Evolutionary conservation across 768 basidiomycete genomes (phyloP).

Genomic region (Xerocomellus amylosporus): DNA sequence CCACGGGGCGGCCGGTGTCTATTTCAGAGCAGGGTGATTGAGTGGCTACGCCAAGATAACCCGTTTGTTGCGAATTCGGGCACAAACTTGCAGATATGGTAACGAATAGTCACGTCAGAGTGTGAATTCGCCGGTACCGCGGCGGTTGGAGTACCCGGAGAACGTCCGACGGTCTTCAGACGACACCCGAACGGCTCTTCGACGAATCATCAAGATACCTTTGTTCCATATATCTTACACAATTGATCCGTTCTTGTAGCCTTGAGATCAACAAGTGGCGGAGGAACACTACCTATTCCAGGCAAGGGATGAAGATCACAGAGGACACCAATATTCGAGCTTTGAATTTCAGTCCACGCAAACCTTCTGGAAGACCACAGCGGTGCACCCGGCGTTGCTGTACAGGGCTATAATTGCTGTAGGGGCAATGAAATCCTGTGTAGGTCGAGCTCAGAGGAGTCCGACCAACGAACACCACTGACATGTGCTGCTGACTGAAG

Average conservation of each 20-base stretch:
- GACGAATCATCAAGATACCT: not conserved
- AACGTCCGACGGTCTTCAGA: not conserved
- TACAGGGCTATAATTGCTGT: slow-evolving; percentile 22
- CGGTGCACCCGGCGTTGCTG: slow-evolving; percentile 9
- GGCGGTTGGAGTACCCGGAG: not conserved
- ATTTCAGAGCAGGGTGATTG: too few species aligned
- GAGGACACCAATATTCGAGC: not conserved
- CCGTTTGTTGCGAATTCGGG: not conserved
- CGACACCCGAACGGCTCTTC: not conserved
- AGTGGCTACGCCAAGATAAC: not conserved
- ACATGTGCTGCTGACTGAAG: not conserved
- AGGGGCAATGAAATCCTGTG: slow-evolving; percentile 11
- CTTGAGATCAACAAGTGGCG: not conserved
- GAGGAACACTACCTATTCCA: not conserved
- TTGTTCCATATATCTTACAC: not conserved
- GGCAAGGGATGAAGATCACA: slow-evolving; percentile 7
- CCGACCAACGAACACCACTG: not conserved
- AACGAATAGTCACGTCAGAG: not conserved
- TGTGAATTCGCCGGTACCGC: not conserved
- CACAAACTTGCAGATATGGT: not conserved
- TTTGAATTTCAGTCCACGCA: not conserved
- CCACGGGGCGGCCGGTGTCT: not conserved
- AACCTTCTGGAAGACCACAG: not conserved
- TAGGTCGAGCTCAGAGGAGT: not conserved
- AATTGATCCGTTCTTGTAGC: not conserved